Conservation (phyloP, 805 yeast genomes). For the Candida maris region DNA sequence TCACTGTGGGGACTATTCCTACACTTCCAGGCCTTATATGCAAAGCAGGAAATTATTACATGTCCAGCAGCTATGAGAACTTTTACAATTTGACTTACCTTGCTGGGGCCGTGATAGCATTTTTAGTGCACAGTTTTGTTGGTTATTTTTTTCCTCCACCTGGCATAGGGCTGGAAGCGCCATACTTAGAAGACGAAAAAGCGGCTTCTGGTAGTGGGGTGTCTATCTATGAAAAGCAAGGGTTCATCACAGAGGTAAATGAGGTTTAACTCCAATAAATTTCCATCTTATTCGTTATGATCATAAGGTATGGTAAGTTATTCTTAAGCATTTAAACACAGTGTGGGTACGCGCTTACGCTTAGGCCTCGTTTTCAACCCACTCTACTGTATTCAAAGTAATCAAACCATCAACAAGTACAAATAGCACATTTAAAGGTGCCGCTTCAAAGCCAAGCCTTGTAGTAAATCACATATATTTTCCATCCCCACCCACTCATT, state of each 20-base stretch:
- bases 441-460: constrained; percentile 2
- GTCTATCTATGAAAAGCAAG: constrained; percentile 1
- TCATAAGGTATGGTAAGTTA: too few relatives aligned
- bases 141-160: constrained; percentile 11
- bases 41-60: constrained; percentile 11
- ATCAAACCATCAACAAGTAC: too few relatives aligned
- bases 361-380: too few relatives aligned
- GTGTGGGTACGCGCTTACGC: too few relatives aligned
- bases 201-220: not conserved
- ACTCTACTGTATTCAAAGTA: too few relatives aligned
- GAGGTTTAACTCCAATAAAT: too few relatives aligned
- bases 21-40: constrained; percentile 18
- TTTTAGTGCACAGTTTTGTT: constrained; percentile 7
- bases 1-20: constrained; percentile 14
- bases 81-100: constrained; percentile 16
- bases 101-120: constrained; percentile 9
- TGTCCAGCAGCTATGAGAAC: constrained; percentile 10
- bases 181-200: constrained; percentile 5
- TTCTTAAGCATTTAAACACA: too few relatives aligned
- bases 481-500: constrained; percentile 6
- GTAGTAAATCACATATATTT: constrained; percentile 1
- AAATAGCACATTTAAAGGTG: too few relatives aligned
- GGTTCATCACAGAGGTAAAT: constrained; percentile 7
- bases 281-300: too few relatives aligned
- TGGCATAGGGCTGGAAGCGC: constrained; percentile 9